Evolutionary conservation across 805 yeast species (phyloP), one percentile per base, ranked within the genome.

Genomic region (Saturnispora besseyi): DNA sequence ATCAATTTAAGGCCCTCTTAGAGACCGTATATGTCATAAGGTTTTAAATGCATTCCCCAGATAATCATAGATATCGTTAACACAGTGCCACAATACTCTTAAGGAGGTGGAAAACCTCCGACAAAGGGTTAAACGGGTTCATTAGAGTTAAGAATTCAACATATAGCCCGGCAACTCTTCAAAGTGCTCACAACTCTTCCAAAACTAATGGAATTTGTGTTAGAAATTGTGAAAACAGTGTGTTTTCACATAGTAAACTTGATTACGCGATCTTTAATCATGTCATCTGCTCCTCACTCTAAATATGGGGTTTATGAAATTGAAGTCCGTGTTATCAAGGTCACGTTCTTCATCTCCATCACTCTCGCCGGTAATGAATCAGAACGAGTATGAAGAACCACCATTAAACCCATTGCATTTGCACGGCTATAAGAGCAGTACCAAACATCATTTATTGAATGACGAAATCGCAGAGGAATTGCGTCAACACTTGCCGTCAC

Each of bases 401-500:
- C 82, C 83, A 3, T 64, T 84, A 43, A 73, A 83, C 2, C 79
- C 82, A 0, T 60, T 87, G 10, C 62, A 58, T 18, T 68, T 90
- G 15, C 51, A 50, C 0, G 96, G 96, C 1, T 87, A 86, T 62
- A 67, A 70, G 28, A 58, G 69, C 0, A 62, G 71, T 2, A 86
- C 95, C 0, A 76, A 72, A 51, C 79, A 78, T 53, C 71, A 74
- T 54, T 66, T 91, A 8, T 59, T 91, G 50, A 59, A 60, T 6
- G 45, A 57, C 0, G 84, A 78, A 45, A 67, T 91, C 59, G 93
- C 93, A 1, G 84, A 77, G 51, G 88, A 87, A 49, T 74, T 91
- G 33, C 72, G 96, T 42, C 69, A 72, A 28, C 73, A 87, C 48
- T 63, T 93, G 52, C 96, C 97, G 0, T 75, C 87, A 4, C 71